Percentiles rank a stretch among this genome's conserved stretches.
Conservation (phyloP, 129 eudicot species). For the Tagetes erecta region DNA sequence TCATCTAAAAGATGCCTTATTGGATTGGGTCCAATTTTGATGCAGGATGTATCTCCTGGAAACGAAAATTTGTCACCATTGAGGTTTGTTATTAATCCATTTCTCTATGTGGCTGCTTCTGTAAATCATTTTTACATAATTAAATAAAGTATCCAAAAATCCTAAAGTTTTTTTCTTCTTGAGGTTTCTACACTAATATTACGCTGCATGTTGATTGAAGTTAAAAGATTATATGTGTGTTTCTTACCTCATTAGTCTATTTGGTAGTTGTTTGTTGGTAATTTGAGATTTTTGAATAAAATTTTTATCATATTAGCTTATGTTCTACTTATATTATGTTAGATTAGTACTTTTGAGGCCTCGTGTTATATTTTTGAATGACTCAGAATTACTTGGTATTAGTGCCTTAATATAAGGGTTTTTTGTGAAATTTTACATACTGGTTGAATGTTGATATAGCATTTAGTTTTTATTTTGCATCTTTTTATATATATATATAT, state of each 20-base stretch:
- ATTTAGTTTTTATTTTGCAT: background rate
- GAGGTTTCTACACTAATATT: conserved; percentile 4
- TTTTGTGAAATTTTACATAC: background rate
- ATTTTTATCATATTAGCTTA: background rate
- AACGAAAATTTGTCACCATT: conserved; percentile 29
- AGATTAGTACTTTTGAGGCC: background rate
- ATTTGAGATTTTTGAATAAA: background rate
- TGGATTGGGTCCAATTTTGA: conserved; percentile 7
- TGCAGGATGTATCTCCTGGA: conserved; percentile 42
- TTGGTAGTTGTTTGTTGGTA: background rate
- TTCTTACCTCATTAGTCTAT: conserved; percentile 6
- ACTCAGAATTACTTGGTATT: background rate
- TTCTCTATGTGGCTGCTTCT: background rate
- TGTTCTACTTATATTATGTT: background rate
- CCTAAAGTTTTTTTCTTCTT: background rate
- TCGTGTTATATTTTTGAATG: background rate
- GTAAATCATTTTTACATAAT: background rate
- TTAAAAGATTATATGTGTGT: background rate
- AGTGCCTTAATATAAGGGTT: background rate
- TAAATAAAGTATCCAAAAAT: conserved; percentile 3
- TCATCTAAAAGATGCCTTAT: background rate
- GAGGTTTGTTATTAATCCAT: conserved; percentile 41
- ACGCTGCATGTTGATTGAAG: background rate
- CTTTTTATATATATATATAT: no score
- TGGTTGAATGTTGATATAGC: conserved; percentile 10